A percentile compares a stretch with the other conserved stretches of the same genome.
phyloP scores from a whole-genome alignment of 2,329 filamentous ascomycete species.

The Sclerotinia sclerotiorum region DNA sequence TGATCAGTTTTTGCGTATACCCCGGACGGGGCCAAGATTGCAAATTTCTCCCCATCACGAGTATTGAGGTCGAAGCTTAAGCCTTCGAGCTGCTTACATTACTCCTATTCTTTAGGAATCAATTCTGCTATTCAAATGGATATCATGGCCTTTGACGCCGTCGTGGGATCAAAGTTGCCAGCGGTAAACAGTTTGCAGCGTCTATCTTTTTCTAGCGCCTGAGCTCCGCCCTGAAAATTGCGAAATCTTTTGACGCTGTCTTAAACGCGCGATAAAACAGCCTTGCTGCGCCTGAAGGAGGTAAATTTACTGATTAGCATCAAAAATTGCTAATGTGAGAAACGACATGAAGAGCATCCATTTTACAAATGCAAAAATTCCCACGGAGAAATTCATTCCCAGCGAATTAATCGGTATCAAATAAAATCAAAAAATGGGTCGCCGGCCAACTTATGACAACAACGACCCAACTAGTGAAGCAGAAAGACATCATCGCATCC shows the following conservation, averaged over 20 bases:
- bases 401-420: background rate
- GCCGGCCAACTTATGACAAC: background rate
- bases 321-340: background rate
- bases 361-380: background rate
- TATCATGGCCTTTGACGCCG: background rate
- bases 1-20: background rate
- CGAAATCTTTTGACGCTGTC: background rate
- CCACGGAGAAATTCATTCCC: background rate
- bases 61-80: background rate
- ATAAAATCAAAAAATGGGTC: background rate
- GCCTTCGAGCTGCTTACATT: no score
- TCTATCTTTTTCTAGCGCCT: background rate
- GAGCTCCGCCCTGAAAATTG: background rate
- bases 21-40: background rate
- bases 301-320: background rate
- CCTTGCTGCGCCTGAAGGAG: background rate
- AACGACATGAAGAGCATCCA: background rate
- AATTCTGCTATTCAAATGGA: background rate
- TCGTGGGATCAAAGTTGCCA: background rate
- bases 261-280: background rate
- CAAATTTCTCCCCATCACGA: background rate
- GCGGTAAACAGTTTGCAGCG: background rate
- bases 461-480: background rate
- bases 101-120: background rate
- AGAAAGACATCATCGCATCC: conserved; percentile 3